Conservation (phyloP, 2,329 filamentous ascomycete species). For the Cercospora sp. region DNA sequence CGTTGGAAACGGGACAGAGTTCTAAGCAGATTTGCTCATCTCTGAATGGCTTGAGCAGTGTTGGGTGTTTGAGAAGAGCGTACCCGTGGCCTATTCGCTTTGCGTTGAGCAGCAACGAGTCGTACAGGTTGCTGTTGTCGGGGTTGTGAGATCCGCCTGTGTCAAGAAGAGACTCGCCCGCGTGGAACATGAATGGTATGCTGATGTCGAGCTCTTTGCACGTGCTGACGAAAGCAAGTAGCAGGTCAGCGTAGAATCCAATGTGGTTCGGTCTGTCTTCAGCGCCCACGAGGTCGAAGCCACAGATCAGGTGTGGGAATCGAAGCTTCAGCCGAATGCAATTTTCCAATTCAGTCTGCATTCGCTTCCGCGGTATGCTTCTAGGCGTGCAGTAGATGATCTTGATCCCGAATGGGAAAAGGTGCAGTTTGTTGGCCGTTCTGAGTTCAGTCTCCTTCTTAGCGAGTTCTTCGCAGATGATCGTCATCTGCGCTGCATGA, state of each 20-base stretch:
- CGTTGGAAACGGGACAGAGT: slow-evolving; percentile 75
- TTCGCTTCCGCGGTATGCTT: slow-evolving; percentile 53
- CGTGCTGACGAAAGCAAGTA: slow-evolving; percentile 57
- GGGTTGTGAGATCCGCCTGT: slow-evolving; percentile 62
- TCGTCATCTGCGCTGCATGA: slow-evolving; percentile 61
- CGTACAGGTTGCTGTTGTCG: slow-evolving; percentile 62
- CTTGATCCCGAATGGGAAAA: slow-evolving; percentile 64
- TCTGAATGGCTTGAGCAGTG: slow-evolving; percentile 67
- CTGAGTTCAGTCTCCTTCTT: slow-evolving; percentile 49
- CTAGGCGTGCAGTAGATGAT: slow-evolving; percentile 71
- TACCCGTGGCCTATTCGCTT: slow-evolving; percentile 75
- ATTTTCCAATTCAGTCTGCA: slow-evolving; percentile 58
- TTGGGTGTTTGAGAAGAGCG: slow-evolving; percentile 65
- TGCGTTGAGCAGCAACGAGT: slow-evolving; percentile 64
- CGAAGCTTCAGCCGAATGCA: slow-evolving; percentile 61
- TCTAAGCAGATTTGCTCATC: slow-evolving; percentile 68
- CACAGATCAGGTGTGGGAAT: slow-evolving; percentile 63
- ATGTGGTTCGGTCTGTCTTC: slow-evolving; percentile 65
- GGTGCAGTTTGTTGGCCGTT: slow-evolving; percentile 37
- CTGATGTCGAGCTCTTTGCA: slow-evolving; percentile 54
- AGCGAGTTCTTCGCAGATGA: slow-evolving; percentile 59
- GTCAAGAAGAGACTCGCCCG: slow-evolving; percentile 69
- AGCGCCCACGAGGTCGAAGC: slow-evolving; percentile 68
- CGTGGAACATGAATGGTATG: slow-evolving; percentile 75
- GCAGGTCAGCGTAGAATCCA: slow-evolving; percentile 58